Conservation (phyloP, 768 basidiomycete genomes). For the Boletales sp. region DNA sequence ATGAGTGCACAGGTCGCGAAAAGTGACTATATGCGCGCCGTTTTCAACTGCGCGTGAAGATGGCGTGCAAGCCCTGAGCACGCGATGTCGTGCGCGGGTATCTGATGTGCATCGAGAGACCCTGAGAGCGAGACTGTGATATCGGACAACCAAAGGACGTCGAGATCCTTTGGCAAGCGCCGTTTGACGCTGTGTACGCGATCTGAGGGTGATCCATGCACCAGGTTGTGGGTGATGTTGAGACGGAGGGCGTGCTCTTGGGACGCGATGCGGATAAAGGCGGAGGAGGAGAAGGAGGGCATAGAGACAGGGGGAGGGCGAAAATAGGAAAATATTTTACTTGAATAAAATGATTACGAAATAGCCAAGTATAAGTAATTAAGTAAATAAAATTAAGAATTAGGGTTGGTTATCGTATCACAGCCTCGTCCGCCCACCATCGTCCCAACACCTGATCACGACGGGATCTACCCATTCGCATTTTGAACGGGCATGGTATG, state of each 20-base stretch:
- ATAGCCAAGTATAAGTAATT: slow-evolving; percentile 22
- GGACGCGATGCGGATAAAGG: slow-evolving; percentile 40
- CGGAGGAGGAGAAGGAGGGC: slow-evolving; percentile 30
- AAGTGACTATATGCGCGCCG: slow-evolving; percentile 32
- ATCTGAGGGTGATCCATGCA: slow-evolving; percentile 30
- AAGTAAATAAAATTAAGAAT: slow-evolving; percentile 13
- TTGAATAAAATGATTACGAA: slow-evolving; percentile 15
- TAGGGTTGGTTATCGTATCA: slow-evolving; percentile 25
- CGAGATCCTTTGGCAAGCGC: slow-evolving; percentile 37
- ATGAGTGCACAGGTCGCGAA: slow-evolving; percentile 8
- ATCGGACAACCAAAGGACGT: slow-evolving; percentile 48
- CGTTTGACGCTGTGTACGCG: slow-evolving; percentile 28
- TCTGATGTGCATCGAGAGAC: slow-evolving; percentile 40
- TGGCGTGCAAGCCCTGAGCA: slow-evolving; percentile 49
- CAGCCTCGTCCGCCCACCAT: slow-evolving; percentile 27
- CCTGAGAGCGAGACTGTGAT: slow-evolving; percentile 55
- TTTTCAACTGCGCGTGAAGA: slow-evolving; percentile 47
- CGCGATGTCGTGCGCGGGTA: slow-evolving; percentile 39
- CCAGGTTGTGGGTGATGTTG: slow-evolving; percentile 43
- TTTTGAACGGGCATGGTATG: slow-evolving; percentile 30
- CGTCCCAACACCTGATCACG: slow-evolving; percentile 11
- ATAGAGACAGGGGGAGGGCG: slow-evolving; percentile 13
- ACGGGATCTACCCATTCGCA: slow-evolving; percentile 10
- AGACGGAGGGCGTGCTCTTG: slow-evolving; percentile 45
- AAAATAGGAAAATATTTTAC: slow-evolving; percentile 7